Evolutionary conservation across 2,329 filamentous ascomycete species (phyloP), one percentile per base, ranked within the genome.

Genomic region (Didymella pinodella): DNA sequence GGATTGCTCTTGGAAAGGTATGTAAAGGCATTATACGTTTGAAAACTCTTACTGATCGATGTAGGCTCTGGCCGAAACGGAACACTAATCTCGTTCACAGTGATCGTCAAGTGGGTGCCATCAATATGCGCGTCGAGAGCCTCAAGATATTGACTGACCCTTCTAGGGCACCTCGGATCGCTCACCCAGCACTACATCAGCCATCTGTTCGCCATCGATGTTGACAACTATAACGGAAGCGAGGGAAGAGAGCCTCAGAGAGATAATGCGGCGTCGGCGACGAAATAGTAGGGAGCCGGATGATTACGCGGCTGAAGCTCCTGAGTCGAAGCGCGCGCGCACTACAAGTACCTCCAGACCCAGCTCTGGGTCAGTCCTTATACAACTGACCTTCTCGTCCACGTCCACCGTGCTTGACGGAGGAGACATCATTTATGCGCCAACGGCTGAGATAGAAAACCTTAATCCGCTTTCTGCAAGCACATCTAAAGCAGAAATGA

Each of bases 151-250:
- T n/a, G n/a, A n/a, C n/a, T n/a, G n/a, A n/a, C n/a, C n/a, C n/a
- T n/a, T n/a, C n/a, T n/a, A n/a, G n/a, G n/a, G n/a, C n/a, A n/a
- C n/a, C n/a, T n/a, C n/a, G n/a, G 22, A 44, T 44, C 22, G 41
- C 16, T 44, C 22, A 44, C n/a, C 41, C 22, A 44, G 41, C 22
- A 44, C 41, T 44, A 44, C 22, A 44, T 44, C 12, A 14, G 12
- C 41, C 22, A 44, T 28, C 8, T 44, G 20, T 44, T 44, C 41
- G 41, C 41, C 11, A 26, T 44, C 12, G n/a, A 44, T 25, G 22
- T 44, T 44, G 22, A 44, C 10, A 44, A 44, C 41, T 44, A 44
- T 28, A 44, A 44, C 22, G n/a, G 22, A 44, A n/a, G n/a, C n/a
- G n/a, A n/a, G n/a, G n/a, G n/a, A n/a, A n/a, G n/a, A n/a, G n/a